Evolutionary conservation across 306 rosid genomes (phyloP).

Genomic region (Prunus mira): DNA sequence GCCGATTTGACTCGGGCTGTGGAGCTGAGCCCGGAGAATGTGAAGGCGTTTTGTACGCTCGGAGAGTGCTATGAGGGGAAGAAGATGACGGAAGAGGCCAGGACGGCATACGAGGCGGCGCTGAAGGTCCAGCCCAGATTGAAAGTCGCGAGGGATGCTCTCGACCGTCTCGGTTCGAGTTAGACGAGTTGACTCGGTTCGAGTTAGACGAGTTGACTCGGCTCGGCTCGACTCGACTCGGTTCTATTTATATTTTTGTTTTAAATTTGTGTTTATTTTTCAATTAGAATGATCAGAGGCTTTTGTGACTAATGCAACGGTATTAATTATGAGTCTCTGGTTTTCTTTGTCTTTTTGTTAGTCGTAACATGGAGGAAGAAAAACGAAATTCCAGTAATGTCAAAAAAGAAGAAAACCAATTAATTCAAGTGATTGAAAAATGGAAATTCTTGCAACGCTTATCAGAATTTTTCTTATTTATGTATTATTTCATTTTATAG

Average conservation of each 20-base stretch:
- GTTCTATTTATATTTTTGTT: neutral
- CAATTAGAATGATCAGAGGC: neutral
- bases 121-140: conserved; percentile 47
- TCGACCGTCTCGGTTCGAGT: conserved; percentile 44
- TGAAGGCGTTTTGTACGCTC: conserved; percentile 51
- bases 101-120: conserved; percentile 69
- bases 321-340: neutral
- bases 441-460: too few species aligned
- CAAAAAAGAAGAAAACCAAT: too few species aligned
- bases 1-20: conserved; percentile 59
- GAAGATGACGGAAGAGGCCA: conserved; percentile 69
- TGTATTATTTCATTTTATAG: too few species aligned
- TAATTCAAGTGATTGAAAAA: too few species aligned
- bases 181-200: conserved; percentile 11
- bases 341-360: neutral
- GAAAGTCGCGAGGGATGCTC: conserved; percentile 50
- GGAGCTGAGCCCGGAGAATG: conserved; percentile 50
- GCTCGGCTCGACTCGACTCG: neutral
- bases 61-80: conserved; percentile 78
- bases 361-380: too few species aligned
- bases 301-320: neutral
- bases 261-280: neutral
- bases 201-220: neutral
- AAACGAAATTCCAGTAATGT: too few species aligned
- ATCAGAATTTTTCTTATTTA: too few species aligned